A percentile compares a stretch with the other conserved stretches of the same genome.
These are phyloP conservation scores for Penstemon newberryi DNA, from an alignment of 257 asterid species.

Conservation along the genomic window DNA sequence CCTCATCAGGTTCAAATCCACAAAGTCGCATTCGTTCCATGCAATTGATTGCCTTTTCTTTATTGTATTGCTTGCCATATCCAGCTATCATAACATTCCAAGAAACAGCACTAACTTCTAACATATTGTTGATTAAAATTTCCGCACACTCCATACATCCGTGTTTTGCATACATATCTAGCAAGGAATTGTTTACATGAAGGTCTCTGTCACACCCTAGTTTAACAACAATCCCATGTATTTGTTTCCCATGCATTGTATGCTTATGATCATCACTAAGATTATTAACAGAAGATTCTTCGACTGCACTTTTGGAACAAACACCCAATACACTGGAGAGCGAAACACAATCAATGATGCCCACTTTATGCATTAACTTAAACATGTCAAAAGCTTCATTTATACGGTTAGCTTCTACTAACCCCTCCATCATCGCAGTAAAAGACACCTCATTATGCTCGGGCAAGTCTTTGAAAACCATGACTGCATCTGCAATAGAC, in stretches of 20 bases:
- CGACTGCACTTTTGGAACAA: conserved; percentile 46
- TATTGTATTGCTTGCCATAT: conserved; percentile 46
- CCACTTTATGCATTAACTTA: conserved; percentile 50
- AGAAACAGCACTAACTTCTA: conserved; percentile 57
- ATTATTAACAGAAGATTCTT: conserved; percentile 27
- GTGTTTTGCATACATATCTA: conserved; percentile 61
- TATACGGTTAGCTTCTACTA: conserved; percentile 46
- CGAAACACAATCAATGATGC: conserved; percentile 55
- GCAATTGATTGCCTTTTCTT: conserved; percentile 45
- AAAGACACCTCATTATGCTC: conserved; percentile 70
- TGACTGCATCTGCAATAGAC: conserved; percentile 41
- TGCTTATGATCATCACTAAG: conserved; percentile 27
- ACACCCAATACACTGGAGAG: conserved; percentile 58
- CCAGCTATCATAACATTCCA: conserved; percentile 87
- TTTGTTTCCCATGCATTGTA: conserved; percentile 45
- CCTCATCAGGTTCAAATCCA: conserved; percentile 68
- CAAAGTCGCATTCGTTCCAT: conserved; percentile 49
- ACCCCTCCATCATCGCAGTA: conserved; percentile 72
- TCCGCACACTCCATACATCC: conserved; percentile 68
- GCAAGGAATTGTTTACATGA: conserved; percentile 65
- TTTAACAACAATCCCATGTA: conserved; percentile 60
- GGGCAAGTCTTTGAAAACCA: conserved; percentile 52
- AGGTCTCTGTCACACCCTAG: conserved; percentile 51
- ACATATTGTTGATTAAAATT: conserved; percentile 43
- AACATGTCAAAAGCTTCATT: conserved; percentile 71